Conservation (phyloP, 345 rosid species). For the Kernera saxatilis region DNA sequence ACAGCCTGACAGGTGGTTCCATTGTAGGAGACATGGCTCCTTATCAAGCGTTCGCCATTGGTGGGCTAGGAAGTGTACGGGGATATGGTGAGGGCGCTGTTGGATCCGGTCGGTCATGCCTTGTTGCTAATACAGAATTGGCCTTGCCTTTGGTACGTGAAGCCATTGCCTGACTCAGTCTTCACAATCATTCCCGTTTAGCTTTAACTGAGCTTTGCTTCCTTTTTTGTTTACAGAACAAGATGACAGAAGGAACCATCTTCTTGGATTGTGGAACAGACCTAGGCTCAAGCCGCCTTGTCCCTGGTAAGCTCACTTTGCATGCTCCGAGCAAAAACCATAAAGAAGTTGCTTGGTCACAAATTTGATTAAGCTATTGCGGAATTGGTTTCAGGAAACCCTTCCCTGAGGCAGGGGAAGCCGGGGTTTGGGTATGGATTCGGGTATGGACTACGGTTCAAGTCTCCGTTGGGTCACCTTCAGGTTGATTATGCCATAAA, state of each 20-base stretch:
- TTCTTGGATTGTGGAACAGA: conserved; percentile 78
- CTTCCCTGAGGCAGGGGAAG: conserved; percentile 74
- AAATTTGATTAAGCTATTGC: not conserved
- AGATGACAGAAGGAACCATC: conserved; percentile 60
- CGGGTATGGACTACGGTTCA: conserved; percentile 65
- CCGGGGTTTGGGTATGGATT: conserved; percentile 81
- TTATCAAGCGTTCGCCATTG: conserved; percentile 93
- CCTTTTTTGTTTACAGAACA: conserved; percentile 40
- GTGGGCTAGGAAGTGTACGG: conserved; percentile 82
- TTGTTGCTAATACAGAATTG: conserved; percentile 76
- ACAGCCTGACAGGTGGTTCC: conserved; percentile 91
- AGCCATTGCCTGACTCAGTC: not conserved
- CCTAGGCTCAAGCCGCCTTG: conserved; percentile 65
- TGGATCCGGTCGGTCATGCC: conserved; percentile 92
- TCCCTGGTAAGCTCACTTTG: conserved; percentile 50
- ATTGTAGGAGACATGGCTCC: conserved; percentile 99
- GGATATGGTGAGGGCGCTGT: conserved; percentile 96
- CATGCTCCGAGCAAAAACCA: not conserved
- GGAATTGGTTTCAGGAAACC: conserved; percentile 66
- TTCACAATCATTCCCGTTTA: not conserved
- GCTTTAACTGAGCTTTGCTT: not conserved
- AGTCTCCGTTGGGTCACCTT: conserved; percentile 61
- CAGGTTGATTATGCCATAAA: conserved; percentile 68
- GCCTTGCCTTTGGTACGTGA: conserved; percentile 71
- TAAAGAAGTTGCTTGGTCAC: not conserved